Percentiles rank a stretch among this genome's conserved stretches.
Evolutionary conservation across 805 yeast genomes (phyloP).

Genomic region (Zygosaccharomyces siamensis): DNA sequence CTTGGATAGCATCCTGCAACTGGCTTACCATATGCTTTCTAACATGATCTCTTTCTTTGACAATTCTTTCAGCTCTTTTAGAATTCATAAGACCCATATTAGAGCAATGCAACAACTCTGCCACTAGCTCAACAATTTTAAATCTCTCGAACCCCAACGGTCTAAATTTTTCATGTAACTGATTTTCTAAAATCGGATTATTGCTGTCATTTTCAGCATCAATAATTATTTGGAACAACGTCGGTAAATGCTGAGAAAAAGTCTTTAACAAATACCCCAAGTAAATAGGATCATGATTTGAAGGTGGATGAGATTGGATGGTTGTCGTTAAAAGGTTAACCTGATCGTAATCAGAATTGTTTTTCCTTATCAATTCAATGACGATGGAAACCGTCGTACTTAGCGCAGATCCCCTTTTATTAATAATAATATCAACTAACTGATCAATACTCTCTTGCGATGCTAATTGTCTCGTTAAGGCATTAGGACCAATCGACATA

Average conservation of each 20-base stretch:
- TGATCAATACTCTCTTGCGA: constrained; percentile 56
- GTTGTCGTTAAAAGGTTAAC: constrained; percentile 73
- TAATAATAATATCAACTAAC: constrained; percentile 66
- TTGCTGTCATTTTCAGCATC: constrained; percentile 21
- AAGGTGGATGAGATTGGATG: constrained; percentile 80
- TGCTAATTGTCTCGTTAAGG: constrained; percentile 80
- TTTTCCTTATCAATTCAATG: constrained; percentile 89
- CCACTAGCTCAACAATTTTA: constrained; percentile 85
- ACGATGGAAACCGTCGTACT: constrained; percentile 89
- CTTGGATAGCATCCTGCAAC: constrained; percentile 34
- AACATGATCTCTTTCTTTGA: constrained; percentile 62
- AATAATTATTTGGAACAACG: constrained; percentile 18
- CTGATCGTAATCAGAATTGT: constrained; percentile 90
- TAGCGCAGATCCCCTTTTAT: constrained; percentile 68
- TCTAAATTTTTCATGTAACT: constrained; percentile 55
- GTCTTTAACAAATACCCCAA: constrained; percentile 74
- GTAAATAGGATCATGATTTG: constrained; percentile 83
- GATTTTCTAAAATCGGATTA: constrained; percentile 45
- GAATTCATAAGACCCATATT: constrained; percentile 91
- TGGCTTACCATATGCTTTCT: constrained; percentile 48
- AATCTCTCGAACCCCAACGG: constrained; percentile 89
- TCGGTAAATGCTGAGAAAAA: constrained; percentile 57
- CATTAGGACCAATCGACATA: constrained; percentile 91
- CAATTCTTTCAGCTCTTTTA: constrained; percentile 60
- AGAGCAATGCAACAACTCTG: constrained; percentile 94